Evolutionary conservation across 2,329 filamentous ascomycete genomes (phyloP).

Genomic region (Dichotomopilus funicola): DNA sequence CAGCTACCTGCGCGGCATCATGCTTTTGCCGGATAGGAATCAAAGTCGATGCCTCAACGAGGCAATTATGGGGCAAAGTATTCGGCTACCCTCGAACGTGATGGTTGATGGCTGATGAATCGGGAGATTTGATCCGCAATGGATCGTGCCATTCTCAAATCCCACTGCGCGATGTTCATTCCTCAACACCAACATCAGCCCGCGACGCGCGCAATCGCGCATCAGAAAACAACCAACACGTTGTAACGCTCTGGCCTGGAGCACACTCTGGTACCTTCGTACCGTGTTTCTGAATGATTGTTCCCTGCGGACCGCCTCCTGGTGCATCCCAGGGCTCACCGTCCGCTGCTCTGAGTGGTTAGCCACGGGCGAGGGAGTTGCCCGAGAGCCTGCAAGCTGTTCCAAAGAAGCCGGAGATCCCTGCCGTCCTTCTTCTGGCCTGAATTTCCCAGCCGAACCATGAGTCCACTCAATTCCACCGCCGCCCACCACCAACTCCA

Average conservation of each 20-base stretch:
- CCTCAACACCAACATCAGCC: background rate
- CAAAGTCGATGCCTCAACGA: slow-evolving; percentile 8
- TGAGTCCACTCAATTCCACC: slow-evolving; percentile 23
- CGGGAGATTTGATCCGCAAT: background rate
- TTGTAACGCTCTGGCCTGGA: background rate
- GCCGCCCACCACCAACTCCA: slow-evolving; percentile 22
- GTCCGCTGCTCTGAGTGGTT: slow-evolving; percentile 22
- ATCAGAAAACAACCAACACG: slow-evolving; percentile 11
- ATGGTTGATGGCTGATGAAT: background rate
- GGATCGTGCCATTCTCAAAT: slow-evolving; percentile 6
- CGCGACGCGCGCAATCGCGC: slow-evolving; percentile 7
- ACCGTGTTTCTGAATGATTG: slow-evolving; percentile 24
- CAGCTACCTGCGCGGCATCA: background rate
- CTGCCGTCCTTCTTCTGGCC: slow-evolving; percentile 24
- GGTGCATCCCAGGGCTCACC: slow-evolving; percentile 21
- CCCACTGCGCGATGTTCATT: background rate
- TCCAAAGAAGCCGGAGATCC: slow-evolving; percentile 23
- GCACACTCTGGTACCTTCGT: slow-evolving; percentile 21
- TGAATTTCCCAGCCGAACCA: slow-evolving; percentile 27
- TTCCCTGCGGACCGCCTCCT: slow-evolving; percentile 21
- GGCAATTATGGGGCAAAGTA: slow-evolving; percentile 7
- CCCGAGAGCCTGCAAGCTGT: slow-evolving; percentile 18
- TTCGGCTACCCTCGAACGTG: background rate
- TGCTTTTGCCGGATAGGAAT: background rate
- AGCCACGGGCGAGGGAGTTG: slow-evolving; percentile 14